Percentiles rank a stretch among this genome's conserved stretches.
phyloP scores from a whole-genome alignment of 768 basidiomycete species.

The Zangia roseola region DNA sequence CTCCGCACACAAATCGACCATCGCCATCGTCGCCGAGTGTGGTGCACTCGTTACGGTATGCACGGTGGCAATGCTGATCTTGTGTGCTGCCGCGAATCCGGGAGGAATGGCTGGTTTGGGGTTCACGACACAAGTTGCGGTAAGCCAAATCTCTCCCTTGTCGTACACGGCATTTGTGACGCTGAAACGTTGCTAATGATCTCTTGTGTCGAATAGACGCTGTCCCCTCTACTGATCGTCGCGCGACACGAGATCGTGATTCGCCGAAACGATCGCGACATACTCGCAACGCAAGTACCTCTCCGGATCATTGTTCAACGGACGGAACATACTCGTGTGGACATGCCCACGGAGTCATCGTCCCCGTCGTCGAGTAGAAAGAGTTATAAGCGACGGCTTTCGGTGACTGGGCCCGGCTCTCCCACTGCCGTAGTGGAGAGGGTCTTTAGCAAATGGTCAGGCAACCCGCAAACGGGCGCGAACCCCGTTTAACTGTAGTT shows the following conservation, averaged over 20 bases:
- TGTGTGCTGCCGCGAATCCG: slow-evolving; percentile 2
- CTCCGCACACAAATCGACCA: slow-evolving; percentile 18
- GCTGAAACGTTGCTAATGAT: not conserved
- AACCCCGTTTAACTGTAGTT: too few relatives aligned
- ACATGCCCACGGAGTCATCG: not conserved
- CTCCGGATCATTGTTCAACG: slow-evolving; percentile 12
- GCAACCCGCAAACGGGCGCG: too few relatives aligned
- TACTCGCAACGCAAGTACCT: slow-evolving; percentile 7
- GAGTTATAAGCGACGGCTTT: not conserved
- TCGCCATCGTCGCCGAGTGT: slow-evolving; percentile 21
- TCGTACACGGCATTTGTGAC: too few relatives aligned
- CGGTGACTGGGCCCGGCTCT: not conserved
- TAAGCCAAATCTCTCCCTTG: slow-evolving; percentile 5
- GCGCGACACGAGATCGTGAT: slow-evolving; percentile 14
- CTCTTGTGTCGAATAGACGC: slow-evolving; percentile 2
- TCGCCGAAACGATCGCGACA: not conserved
- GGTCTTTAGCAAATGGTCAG: too few relatives aligned
- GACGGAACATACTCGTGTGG: slow-evolving; percentile 8
- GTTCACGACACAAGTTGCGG: slow-evolving; percentile 19
- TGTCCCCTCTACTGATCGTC: slow-evolving; percentile 17
- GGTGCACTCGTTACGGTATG: slow-evolving; percentile 19
- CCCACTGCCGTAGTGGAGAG: not conserved
- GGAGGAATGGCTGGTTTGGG: slow-evolving; percentile 16
- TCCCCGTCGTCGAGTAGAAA: not conserved
- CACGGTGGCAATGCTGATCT: slow-evolving; percentile 12